Percentiles rank a stretch among this genome's conserved stretches.
Evolutionary conservation across 495 filamentous ascomycete species (phyloP).

Genomic region (Hyaloscypha variabilis): DNA sequence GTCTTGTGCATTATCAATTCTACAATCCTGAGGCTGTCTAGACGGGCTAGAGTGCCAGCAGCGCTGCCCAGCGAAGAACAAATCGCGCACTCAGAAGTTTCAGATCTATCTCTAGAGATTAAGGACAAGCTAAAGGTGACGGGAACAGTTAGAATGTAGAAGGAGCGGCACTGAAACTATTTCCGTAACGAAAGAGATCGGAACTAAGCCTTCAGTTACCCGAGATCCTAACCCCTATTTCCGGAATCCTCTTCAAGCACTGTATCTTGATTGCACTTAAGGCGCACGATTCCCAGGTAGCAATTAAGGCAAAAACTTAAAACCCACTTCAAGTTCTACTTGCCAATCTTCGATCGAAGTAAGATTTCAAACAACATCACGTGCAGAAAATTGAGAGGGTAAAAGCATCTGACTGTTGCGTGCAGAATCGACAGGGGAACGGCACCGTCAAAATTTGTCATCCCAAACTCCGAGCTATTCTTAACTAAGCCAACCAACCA

Average conservation of each 20-base stretch:
- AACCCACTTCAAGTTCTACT: neutral
- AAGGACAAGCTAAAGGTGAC: no score
- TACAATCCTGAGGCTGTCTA: no score
- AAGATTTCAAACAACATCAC: neutral
- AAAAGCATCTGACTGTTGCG: neutral
- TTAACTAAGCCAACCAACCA: neutral
- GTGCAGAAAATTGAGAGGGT: neutral
- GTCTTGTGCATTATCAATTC: no score
- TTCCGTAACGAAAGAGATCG: no score
- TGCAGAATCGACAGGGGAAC: neutral
- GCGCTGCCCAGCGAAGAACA: no score
- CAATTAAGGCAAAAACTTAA: neutral
- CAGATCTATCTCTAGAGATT: no score
- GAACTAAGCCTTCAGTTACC: neutral
- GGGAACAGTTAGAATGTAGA: no score
- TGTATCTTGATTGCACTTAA: neutral
- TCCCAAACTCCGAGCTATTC: neutral
- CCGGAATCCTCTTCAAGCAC: neutral
- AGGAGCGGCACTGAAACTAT: no score
- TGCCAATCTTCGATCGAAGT: neutral
- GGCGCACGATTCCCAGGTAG: neutral
- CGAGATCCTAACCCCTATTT: neutral
- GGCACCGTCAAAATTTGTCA: slow-evolving; percentile 1
- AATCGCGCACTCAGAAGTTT: no score
- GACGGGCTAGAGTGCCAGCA: no score